Base-by-base conservation (phyloP, 2,329 filamentous ascomycete genomes). In the Pyrenophora teres region DNA sequence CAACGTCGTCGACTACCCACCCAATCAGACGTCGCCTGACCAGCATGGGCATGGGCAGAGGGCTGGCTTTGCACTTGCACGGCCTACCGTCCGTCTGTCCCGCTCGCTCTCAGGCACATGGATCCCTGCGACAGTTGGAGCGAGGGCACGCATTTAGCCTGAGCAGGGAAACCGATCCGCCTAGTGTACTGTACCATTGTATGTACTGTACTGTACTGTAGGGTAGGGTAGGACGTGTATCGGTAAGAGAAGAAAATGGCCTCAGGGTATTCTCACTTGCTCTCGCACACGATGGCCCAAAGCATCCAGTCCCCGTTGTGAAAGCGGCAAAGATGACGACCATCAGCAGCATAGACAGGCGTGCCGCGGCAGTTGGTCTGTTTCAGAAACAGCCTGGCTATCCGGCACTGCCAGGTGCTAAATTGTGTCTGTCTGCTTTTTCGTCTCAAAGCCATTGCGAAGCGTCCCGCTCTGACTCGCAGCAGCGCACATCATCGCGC, bases 51-150 rank as follows among this genome's bases (percentile, higher is more conserved):
- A 21, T 21, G 46, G 23, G 23, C 23, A 44, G 52, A 13, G 35
- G 41, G 50, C 52, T 54, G 46, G 54, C 44, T 52, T 50, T 21
- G 19, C 23, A 55, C 59, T 57, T 61, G 67, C 65, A 66, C 69
- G 68, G 69, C 62, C 67, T 67, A 64, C 65, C 65, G 65, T 69
- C 67, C 67, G 67, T 67, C 56, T 69, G 59, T 71, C 64, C 70
- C 69, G 69, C 55, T 62, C 58, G 54, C 57, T 52, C 54, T 68
- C 48, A 56, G 56, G 50, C 50, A 13, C 47, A 69, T 30, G 27
- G 27, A 12, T 70, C 65, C 69, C 65, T 71, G 69, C 59, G 37
- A 43, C 45, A 39, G 51, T 52, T 56, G 52, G 51, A 51, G 52
- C 43, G 49, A 44, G 43, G 38, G 52, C 62, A 62, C 60, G 33